Conservation (phyloP, 495 filamentous ascomycete genomes). For the Astrothelium macrocarpum region DNA sequence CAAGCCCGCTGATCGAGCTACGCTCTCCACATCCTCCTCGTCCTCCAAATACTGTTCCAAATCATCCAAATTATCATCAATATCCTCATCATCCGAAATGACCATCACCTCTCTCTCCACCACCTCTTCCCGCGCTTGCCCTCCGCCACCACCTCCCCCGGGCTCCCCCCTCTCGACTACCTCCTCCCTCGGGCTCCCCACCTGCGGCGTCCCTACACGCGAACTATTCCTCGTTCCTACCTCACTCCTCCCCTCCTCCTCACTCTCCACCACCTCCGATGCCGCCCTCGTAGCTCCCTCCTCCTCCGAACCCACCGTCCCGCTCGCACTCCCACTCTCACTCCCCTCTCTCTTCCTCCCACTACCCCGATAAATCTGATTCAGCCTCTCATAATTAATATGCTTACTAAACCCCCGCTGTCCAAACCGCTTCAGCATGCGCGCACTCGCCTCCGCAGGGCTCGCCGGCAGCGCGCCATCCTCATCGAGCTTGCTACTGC, state of each 20-base stretch:
- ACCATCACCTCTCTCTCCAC: conserved; percentile 6
- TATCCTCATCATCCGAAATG: conserved; percentile 8
- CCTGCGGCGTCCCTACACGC: neutral
- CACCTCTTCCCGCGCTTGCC: conserved; percentile 6
- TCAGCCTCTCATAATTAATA: conserved; percentile 24
- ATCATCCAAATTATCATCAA: conserved; percentile 11
- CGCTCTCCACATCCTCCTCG: conserved; percentile 8
- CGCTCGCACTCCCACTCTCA: neutral
- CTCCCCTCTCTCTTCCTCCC: neutral
- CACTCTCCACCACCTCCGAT: neutral
- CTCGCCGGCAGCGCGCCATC: conserved; percentile 18
- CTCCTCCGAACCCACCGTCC: neutral
- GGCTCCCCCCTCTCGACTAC: neutral
- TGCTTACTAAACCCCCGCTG: conserved; percentile 15
- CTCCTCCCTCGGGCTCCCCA: neutral
- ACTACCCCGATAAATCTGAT: conserved; percentile 17
- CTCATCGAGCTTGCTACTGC: conserved; percentile 31
- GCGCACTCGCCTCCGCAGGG: conserved; percentile 20
- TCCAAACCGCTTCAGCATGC: conserved; percentile 22
- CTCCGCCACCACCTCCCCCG: neutral
- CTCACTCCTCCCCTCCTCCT: conserved; percentile 4
- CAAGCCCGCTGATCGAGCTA: neutral
- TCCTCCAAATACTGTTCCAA: conserved; percentile 1
- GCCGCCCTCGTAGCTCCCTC: neutral
- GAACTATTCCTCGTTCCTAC: neutral